Evolutionary conservation across 345 rosid genomes (phyloP).

Genomic region (Arabis hirsuta): DNA sequence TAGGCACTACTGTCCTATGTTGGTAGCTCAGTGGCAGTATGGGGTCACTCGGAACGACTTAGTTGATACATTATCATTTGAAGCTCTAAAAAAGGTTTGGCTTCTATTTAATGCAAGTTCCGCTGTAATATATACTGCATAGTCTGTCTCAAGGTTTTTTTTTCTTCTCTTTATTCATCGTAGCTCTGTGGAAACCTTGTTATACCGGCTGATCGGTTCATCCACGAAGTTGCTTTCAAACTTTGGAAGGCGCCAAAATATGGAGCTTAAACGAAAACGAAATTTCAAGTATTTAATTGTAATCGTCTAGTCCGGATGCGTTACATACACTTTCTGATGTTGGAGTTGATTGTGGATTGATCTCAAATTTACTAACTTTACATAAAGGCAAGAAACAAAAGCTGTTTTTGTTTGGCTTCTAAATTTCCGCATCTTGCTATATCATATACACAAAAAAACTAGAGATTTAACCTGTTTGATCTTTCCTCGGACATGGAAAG

Average conservation of each 20-base stretch:
- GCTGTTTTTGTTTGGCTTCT: neutral
- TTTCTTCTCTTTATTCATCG: slow-evolving; percentile 10
- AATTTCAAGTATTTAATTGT: slow-evolving; percentile 22
- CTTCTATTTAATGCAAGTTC: slow-evolving; percentile 1
- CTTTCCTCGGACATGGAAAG: neutral
- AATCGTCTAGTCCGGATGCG: slow-evolving; percentile 2
- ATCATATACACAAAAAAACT: neutral
- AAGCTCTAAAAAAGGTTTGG: slow-evolving; percentile 72
- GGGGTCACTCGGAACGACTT: slow-evolving; percentile 85
- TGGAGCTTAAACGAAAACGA: slow-evolving; percentile 62
- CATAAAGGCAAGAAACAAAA: slow-evolving; percentile 18
- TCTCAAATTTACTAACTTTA: slow-evolving; percentile 27
- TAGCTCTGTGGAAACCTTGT: slow-evolving; percentile 77
- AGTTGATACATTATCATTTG: slow-evolving; percentile 63
- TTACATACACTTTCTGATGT: slow-evolving; percentile 3
- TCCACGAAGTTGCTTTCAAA: slow-evolving; percentile 97
- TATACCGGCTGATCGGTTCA: slow-evolving; percentile 88
- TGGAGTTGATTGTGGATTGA: slow-evolving; percentile 25
- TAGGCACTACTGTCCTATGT: slow-evolving; percentile 85
- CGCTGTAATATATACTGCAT: neutral
- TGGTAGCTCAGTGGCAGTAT: slow-evolving; percentile 86
- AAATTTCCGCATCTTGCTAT: neutral
- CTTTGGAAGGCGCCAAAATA: slow-evolving; percentile 99
- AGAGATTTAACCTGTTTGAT: neutral
- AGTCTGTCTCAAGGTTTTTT: neutral